Percentiles rank a stretch among this genome's conserved stretches.
phyloP scores from a whole-genome alignment of 495 filamentous ascomycete species.

The Penicillium cataractarum region DNA sequence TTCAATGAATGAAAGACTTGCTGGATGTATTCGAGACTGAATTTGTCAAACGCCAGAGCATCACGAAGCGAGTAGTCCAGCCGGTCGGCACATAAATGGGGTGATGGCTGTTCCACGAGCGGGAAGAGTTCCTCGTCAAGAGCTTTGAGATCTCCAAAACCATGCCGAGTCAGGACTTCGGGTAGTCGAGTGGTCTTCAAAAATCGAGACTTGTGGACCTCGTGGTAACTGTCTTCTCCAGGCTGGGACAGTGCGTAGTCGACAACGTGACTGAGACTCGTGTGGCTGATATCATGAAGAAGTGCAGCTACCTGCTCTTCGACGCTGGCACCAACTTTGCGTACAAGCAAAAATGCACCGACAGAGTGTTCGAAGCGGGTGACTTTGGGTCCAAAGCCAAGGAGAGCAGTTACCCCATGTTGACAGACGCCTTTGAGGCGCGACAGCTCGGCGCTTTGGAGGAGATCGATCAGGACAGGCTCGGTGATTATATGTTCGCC shows the following conservation, averaged over 20 bases:
- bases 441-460: conserved; percentile 35
- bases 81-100: conserved; percentile 48
- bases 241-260: conserved; percentile 45
- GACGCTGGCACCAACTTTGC: conserved; percentile 39
- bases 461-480: conserved; percentile 36
- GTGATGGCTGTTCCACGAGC: conserved; percentile 44
- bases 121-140: conserved; percentile 47
- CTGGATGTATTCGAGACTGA: conserved; percentile 31
- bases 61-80: conserved; percentile 50
- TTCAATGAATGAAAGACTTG: conserved; percentile 30
- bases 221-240: conserved; percentile 46
- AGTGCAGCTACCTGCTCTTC: conserved; percentile 48
- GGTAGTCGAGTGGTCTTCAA: conserved; percentile 39
- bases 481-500: not conserved
- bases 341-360: conserved; percentile 47
- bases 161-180: conserved; percentile 37
- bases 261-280: conserved; percentile 47
- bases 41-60: conserved; percentile 36
- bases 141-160: conserved; percentile 27
- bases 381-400: conserved; percentile 39
- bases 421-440: conserved; percentile 44
- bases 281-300: conserved; percentile 49
- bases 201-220: conserved; percentile 47
- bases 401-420: conserved; percentile 41
- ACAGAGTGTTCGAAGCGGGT: conserved; percentile 50